Conservation (phyloP, 345 rosid genomes). For the Salix dunnii region DNA sequence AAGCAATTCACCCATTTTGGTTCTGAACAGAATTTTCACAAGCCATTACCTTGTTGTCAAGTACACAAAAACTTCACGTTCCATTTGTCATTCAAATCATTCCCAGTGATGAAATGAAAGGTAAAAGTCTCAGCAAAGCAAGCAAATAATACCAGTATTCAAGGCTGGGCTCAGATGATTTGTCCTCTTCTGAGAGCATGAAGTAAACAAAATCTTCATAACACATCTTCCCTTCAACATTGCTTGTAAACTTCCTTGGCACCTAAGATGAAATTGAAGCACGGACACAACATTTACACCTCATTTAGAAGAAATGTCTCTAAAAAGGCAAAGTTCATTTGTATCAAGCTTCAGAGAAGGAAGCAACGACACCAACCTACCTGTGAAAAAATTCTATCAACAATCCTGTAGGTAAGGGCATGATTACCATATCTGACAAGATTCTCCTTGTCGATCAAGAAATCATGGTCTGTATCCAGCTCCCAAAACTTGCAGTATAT, state of each 20-base stretch:
- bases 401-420: constrained; percentile 91
- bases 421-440: constrained; percentile 90
- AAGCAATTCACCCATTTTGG: background rate
- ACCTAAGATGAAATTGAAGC: constrained; percentile 10
- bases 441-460: constrained; percentile 88
- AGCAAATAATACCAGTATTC: constrained; percentile 23
- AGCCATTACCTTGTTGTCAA: background rate
- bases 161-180: constrained; percentile 30
- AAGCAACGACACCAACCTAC: constrained; percentile 27
- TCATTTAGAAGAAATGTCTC: background rate
- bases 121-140: background rate
- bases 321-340: background rate
- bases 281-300: background rate
- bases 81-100: background rate
- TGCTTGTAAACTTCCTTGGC: constrained; percentile 31
- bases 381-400: constrained; percentile 91
- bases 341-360: background rate
- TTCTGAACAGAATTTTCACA: background rate
- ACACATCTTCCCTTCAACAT: constrained; percentile 33
- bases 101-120: background rate
- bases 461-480: constrained; percentile 95
- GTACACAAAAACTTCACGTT: background rate
- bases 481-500: constrained; percentile 99
- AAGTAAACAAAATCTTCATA: constrained; percentile 36
- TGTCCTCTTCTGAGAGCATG: constrained; percentile 32